Conservation (phyloP, 2,329 filamentous ascomycete species). For the Fusarium protoensiforme region DNA sequence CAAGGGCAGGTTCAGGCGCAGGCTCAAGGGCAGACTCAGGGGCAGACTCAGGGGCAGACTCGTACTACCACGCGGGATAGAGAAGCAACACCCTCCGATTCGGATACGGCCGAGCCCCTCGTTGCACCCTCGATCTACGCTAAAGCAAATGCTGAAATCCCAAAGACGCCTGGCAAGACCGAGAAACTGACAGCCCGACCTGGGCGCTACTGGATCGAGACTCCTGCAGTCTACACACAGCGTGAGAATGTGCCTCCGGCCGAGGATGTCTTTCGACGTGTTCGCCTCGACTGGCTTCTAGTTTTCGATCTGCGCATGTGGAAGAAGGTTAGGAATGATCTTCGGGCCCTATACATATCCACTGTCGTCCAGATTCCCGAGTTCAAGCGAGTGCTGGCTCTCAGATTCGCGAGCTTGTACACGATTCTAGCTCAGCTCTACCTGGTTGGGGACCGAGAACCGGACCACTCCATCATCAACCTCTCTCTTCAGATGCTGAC, state of each 20-base stretch:
- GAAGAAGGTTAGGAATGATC: slow-evolving; percentile 92
- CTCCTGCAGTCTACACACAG: slow-evolving; percentile 75
- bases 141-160: slow-evolving; percentile 77
- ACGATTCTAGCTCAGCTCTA: slow-evolving; percentile 94
- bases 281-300: slow-evolving; percentile 93
- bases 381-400: slow-evolving; percentile 92
- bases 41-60: slow-evolving; percentile 54
- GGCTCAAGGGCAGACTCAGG: slow-evolving; percentile 50
- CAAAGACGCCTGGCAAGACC: slow-evolving; percentile 78
- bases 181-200: slow-evolving; percentile 66
- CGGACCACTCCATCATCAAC: slow-evolving; percentile 98
- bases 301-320: slow-evolving; percentile 95
- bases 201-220: slow-evolving; percentile 87
- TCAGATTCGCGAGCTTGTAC: slow-evolving; percentile 95
- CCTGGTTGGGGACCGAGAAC: slow-evolving; percentile 93
- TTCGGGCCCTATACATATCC: slow-evolving; percentile 94
- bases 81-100: slow-evolving; percentile 76
- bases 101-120: slow-evolving; percentile 73
- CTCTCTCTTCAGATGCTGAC: slow-evolving; percentile 96
- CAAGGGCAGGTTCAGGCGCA: no score
- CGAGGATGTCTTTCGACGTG: slow-evolving; percentile 89
- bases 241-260: slow-evolving; percentile 73
- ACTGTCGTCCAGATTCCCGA: slow-evolving; percentile 95
- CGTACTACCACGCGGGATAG: slow-evolving; percentile 60
- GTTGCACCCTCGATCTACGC: slow-evolving; percentile 71